Percentiles rank a stretch among this genome's conserved stretches.
phyloP scores from a whole-genome alignment of 345 rosid species.

The Citrus trifoliata region DNA sequence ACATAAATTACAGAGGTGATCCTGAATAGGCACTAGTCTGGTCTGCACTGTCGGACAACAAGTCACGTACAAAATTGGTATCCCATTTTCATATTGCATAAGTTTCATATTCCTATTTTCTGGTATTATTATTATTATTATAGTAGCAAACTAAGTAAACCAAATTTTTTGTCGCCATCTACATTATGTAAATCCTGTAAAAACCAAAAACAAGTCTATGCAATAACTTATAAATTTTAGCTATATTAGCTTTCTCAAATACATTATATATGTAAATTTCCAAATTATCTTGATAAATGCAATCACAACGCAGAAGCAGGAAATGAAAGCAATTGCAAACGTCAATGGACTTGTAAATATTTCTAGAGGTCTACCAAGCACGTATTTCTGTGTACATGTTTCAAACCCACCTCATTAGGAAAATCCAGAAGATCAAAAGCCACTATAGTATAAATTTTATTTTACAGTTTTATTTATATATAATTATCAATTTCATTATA shows the following conservation, averaged over 20 bases:
- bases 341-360: slow-evolving; percentile 17
- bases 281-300: slow-evolving; percentile 25
- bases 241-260: not conserved
- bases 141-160: not conserved
- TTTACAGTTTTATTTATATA: not conserved
- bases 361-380: slow-evolving; percentile 25
- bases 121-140: no score
- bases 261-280: not conserved
- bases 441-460: no score
- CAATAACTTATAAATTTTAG: no score
- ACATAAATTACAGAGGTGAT: no score
- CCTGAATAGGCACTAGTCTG: no score
- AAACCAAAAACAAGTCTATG: not conserved
- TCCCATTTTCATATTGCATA: no score
- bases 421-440: no score
- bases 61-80: no score
- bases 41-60: no score
- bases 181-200: slow-evolving; percentile 40
- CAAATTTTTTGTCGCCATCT: slow-evolving; percentile 28
- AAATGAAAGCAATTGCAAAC: slow-evolving; percentile 31
- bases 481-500: no score
- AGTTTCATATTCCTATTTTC: no score
- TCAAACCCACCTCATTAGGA: not conserved
- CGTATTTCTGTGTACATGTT: slow-evolving; percentile 25
- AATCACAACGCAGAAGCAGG: slow-evolving; percentile 32